Evolutionary conservation across 208 protist species (phyloP), one percentile per base, ranked within the genome.

Genomic region (Phytomonas serpens): DNA sequence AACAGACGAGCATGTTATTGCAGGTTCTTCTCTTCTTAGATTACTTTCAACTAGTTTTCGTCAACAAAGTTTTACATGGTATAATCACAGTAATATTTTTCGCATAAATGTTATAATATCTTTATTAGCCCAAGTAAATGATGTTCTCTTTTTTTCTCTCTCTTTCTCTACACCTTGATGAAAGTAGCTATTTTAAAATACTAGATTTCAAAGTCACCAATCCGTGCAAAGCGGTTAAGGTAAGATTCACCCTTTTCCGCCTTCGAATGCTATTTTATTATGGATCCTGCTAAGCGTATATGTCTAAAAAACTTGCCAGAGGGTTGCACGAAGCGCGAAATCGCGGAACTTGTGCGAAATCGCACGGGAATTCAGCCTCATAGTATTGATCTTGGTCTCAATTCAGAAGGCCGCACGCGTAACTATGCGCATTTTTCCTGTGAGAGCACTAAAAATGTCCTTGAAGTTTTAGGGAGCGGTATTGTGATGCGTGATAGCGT

Each of bases 221-320:
- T 40, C 11, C 11, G 11, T 4, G 37, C 38, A 73, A 73, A 68
- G 19, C n/a, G 32, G 37, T 4, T 40, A 40, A 40, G 37, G 37
- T 40, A 4, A 11, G 37, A 40, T 40, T 40, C 37, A 13, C 37
- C 11, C 37, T 11, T 40, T 11, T 13, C 4, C 37, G 11, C 11
- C 37, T 4, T 33, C 32, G 19, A 6, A 72, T 38, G 31, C 29
- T 51, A 27, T 27, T 34, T 31, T 31, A 62, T 42, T 4, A 95
- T 95, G 88, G 90, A 96, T 72, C 90, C 90, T 0, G 81, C 90
- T 1, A 96, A 96, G 75, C 90, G 90, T 36, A 83, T 96, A 34
- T 93, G 86, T 62, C 73, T 96, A 7, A 93, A 93, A 62, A 92
- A 93, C 69, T 80, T 96, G 29, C 90, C 90, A 5, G 79, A 83